Percentiles rank a stretch among this genome's conserved stretches.
phyloP scores from a whole-genome alignment of 148 eudicot species.

The Oxyria digyna region DNA sequence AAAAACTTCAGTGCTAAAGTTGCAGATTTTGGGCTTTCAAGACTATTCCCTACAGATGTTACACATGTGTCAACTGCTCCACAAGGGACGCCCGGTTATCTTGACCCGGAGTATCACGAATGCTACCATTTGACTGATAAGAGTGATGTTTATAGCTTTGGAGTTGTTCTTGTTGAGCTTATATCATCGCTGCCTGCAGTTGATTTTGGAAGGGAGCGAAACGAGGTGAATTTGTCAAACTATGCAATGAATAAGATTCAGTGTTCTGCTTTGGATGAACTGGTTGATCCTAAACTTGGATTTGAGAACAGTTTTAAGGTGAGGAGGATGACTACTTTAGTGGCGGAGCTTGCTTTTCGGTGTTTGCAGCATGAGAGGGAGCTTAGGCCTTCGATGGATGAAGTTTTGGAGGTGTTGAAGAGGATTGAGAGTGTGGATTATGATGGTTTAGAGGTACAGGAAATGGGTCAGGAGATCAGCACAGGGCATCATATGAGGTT shows the following conservation, averaged over 20 bases:
- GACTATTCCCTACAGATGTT: not conserved
- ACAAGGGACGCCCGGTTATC: not conserved
- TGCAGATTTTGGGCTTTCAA: slow-evolving; percentile 1
- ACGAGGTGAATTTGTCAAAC: not conserved
- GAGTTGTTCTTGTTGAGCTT: not conserved
- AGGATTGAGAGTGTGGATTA: not conserved
- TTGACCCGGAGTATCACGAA: not conserved
- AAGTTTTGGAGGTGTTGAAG: not conserved
- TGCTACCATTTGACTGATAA: not conserved
- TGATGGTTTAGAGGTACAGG: not conserved
- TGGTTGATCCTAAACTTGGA: not conserved
- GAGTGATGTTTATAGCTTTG: slow-evolving; percentile 3
- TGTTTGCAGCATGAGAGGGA: slow-evolving; percentile 5
- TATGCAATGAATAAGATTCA: not conserved
- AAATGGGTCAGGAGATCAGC: not conserved
- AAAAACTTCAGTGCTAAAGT: not conserved
- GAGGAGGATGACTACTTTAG: not conserved
- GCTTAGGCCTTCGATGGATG: not conserved
- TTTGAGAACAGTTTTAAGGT: not conserved
- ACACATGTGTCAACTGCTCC: not conserved
- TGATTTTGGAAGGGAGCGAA: not conserved
- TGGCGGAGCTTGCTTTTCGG: slow-evolving; percentile 3
- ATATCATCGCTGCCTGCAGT: not conserved
- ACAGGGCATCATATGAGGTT: not conserved
- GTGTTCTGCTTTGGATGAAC: not conserved